These are phyloP conservation scores for Ascochyta fabae DNA, from an alignment of 2,329 filamentous ascomycete species.

Conservation along the genomic window DNA sequence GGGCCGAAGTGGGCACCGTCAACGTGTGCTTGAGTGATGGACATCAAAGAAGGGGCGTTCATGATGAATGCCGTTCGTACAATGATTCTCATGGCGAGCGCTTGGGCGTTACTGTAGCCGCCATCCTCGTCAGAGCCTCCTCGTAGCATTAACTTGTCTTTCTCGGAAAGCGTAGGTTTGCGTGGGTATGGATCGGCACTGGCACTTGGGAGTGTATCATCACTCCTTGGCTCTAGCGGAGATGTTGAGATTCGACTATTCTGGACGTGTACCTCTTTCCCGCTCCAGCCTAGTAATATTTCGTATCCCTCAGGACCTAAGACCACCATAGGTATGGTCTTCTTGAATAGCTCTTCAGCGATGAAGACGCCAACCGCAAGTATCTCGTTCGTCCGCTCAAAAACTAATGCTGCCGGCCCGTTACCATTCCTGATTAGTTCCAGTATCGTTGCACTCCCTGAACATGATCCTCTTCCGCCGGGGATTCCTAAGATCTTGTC, in stretches of 20 bases:
- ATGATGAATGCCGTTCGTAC: slow-evolving; percentile 47
- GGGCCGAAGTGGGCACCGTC: slow-evolving; percentile 55
- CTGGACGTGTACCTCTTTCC: not conserved
- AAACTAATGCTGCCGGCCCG: slow-evolving; percentile 52
- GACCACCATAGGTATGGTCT: slow-evolving; percentile 51
- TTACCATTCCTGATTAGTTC: slow-evolving; percentile 53
- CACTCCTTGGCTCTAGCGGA: not conserved
- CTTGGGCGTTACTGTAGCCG: slow-evolving; percentile 34
- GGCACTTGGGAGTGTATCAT: not conserved
- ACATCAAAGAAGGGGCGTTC: slow-evolving; percentile 35
- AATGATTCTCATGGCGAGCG: slow-evolving; percentile 50
- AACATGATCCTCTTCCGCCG: slow-evolving; percentile 56
- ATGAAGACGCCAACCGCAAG: slow-evolving; percentile 56
- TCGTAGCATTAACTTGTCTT: slow-evolving; percentile 1
- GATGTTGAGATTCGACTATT: not conserved
- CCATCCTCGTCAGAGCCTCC: slow-evolving; percentile 33
- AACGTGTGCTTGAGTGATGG: slow-evolving; percentile 53
- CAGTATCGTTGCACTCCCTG: slow-evolving; percentile 55
- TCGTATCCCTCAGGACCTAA: slow-evolving; percentile 27
- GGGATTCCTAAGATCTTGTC: slow-evolving; percentile 53
- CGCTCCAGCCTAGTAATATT: slow-evolving; percentile 19
- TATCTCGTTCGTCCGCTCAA: slow-evolving; percentile 53
- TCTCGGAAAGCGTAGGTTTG: not conserved
- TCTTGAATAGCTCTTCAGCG: slow-evolving; percentile 50
- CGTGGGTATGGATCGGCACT: not conserved